phyloP scores from a whole-genome alignment of 1,284 basidiomycete genomes.

The Apiotrichum mycotoxinovorans region DNA sequence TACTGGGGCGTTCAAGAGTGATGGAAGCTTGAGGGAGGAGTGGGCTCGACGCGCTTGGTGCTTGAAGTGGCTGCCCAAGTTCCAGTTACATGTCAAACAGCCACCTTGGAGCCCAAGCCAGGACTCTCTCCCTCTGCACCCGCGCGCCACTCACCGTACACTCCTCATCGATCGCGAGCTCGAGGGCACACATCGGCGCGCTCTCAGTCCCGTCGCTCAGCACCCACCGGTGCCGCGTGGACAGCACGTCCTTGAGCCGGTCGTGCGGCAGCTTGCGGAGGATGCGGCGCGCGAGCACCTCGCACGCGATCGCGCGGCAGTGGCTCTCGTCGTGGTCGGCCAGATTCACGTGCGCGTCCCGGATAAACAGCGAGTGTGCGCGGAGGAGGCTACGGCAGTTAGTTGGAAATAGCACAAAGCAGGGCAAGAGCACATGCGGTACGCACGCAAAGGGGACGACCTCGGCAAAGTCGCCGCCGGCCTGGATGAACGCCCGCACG shows the following conservation, averaged over 20 bases:
- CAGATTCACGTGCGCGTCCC: conserved; percentile 45
- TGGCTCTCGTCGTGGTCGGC: conserved; percentile 82
- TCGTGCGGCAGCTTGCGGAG: conserved; percentile 66
- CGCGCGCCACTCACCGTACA: conserved; percentile 41
- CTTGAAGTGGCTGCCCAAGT: no score
- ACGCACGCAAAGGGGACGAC: conserved; percentile 56
- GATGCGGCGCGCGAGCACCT: conserved; percentile 76
- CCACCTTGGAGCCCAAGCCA: no score
- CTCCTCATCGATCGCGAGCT: conserved; percentile 73
- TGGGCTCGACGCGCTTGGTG: no score
- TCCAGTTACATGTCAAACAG: no score
- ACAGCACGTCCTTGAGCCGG: conserved; percentile 63
- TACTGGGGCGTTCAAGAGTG: no score
- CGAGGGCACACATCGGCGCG: conserved; percentile 68
- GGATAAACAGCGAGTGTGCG: conserved; percentile 70
- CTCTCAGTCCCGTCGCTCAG: conserved; percentile 73
- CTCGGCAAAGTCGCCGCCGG: conserved; percentile 62
- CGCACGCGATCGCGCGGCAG: conserved; percentile 77
- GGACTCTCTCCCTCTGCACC: no score
- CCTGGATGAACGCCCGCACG: conserved; percentile 49
- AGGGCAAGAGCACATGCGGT: neutral
- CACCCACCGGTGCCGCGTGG: conserved; percentile 64
- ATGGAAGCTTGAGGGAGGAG: neutral
- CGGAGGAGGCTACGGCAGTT: conserved; percentile 69
- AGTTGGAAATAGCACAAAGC: conserved; percentile 34